Evolutionary conservation across 2,329 filamentous ascomycete species (phyloP).

Genomic region (Colletotrichum endophyticum): DNA sequence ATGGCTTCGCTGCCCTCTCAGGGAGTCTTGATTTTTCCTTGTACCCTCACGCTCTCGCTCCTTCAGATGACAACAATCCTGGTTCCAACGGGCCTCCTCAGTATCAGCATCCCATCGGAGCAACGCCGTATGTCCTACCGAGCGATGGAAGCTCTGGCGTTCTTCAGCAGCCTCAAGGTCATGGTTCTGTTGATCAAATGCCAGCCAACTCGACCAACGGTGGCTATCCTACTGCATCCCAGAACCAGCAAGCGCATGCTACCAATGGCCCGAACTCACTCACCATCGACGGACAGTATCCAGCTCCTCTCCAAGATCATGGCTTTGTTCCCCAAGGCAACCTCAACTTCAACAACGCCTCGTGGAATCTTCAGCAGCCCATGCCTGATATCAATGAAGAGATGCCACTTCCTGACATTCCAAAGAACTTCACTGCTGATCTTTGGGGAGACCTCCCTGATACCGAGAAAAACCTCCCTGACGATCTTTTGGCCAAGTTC

Average conservation of each 20-base stretch:
- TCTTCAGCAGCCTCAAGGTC: neutral
- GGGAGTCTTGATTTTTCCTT: neutral
- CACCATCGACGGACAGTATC: neutral
- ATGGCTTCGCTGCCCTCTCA: neutral
- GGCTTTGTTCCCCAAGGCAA: neutral
- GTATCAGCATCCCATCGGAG: neutral
- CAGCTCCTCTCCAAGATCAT: neutral
- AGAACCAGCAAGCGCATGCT: neutral
- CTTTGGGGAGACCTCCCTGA: neutral
- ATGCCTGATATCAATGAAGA: neutral
- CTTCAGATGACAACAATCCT: neutral
- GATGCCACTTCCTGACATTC: neutral
- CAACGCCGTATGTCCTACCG: neutral
- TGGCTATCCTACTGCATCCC: neutral
- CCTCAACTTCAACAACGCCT: neutral
- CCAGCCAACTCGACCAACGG: neutral
- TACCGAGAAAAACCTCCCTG: neutral
- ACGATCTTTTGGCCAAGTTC: neutral
- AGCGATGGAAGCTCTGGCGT: neutral
- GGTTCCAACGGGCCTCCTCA: neutral
- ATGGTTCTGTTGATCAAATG: rapidly evolving
- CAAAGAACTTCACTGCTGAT: neutral
- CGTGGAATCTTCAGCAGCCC: neutral
- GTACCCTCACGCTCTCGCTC: neutral
- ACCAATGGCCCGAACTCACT: neutral